phyloP scores from a whole-genome alignment of 2,329 filamentous ascomycete genomes.

The Phoma herbarum region DNA sequence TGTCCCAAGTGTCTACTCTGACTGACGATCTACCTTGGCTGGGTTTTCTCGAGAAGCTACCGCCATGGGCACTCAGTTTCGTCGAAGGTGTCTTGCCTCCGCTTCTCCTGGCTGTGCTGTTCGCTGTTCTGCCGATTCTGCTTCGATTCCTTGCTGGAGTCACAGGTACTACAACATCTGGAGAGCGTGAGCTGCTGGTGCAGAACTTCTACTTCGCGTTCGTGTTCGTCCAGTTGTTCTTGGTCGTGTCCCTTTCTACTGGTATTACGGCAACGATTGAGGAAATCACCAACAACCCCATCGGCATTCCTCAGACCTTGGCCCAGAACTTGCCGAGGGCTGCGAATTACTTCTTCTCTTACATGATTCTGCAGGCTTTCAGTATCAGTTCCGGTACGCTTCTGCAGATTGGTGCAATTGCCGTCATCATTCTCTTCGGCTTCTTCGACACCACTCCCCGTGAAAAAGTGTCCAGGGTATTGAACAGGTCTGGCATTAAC shows the following conservation, averaged over 20 bases:
- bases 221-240: slow-evolving; percentile 92
- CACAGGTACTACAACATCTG: slow-evolving; percentile 84
- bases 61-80: slow-evolving; percentile 68
- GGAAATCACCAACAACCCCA: slow-evolving; percentile 70
- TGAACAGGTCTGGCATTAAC: slow-evolving; percentile 75
- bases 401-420: slow-evolving; percentile 79
- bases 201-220: slow-evolving; percentile 95
- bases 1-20: slow-evolving; percentile 79
- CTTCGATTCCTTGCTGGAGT: slow-evolving; percentile 75
- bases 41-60: slow-evolving; percentile 70
- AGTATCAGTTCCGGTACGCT: slow-evolving; percentile 90
- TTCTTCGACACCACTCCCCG: slow-evolving; percentile 82
- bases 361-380: slow-evolving; percentile 94
- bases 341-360: slow-evolving; percentile 97
- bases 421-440: slow-evolving; percentile 80
- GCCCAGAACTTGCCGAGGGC: slow-evolving; percentile 83
- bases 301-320: slow-evolving; percentile 73
- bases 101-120: slow-evolving; percentile 75
- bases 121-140: slow-evolving; percentile 82
- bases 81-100: slow-evolving; percentile 90
- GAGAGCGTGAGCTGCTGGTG: slow-evolving; percentile 80
- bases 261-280: slow-evolving; percentile 73
- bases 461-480: slow-evolving; percentile 87
- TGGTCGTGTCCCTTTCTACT: slow-evolving; percentile 87
- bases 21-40: slow-evolving; percentile 74